These are phyloP conservation scores for Penicillium egyptiacum DNA, from an alignment of 495 filamentous ascomycete genomes.

Conservation along the genomic window DNA sequence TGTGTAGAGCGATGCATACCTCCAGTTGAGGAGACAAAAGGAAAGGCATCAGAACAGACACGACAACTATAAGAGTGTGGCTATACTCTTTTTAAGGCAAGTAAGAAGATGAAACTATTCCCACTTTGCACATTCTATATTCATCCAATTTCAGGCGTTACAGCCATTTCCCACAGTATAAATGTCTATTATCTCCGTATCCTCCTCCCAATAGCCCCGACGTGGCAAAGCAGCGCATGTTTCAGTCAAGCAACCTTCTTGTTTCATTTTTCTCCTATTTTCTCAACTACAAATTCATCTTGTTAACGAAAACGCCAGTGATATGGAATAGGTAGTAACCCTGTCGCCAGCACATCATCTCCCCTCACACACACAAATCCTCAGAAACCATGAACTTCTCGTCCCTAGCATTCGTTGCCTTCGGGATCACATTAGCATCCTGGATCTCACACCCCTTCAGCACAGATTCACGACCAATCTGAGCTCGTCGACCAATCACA, in stretches of 20 bases:
- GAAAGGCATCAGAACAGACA: too few relatives aligned
- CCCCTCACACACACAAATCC: conserved; percentile 53
- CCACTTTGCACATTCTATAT: too few relatives aligned
- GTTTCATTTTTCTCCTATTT: background rate
- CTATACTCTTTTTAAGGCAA: too few relatives aligned
- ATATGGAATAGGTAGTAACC: background rate
- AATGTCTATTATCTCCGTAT: too few relatives aligned
- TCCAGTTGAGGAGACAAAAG: too few relatives aligned
- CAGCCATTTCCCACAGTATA: too few relatives aligned
- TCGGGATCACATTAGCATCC: conserved; percentile 73
- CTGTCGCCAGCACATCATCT: conserved; percentile 1
- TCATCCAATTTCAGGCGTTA: too few relatives aligned
- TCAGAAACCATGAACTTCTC: conserved; percentile 85
- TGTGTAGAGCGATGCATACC: background rate
- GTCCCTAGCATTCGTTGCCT: conserved; percentile 78
- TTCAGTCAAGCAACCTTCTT: too few relatives aligned
- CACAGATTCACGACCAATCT: conserved; percentile 70
- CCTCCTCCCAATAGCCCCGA: too few relatives aligned
- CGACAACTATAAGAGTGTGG: too few relatives aligned
- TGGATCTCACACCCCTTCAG: conserved; percentile 89
- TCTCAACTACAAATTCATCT: background rate
- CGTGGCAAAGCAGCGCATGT: too few relatives aligned
- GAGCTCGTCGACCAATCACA: conserved; percentile 70
- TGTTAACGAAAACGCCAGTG: background rate
- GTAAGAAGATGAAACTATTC: too few relatives aligned